A percentile compares a stretch with the other conserved stretches of the same genome.
Conservation (phyloP, 2,329 filamentous ascomycete species). For the Sporothrix curviconia region DNA sequence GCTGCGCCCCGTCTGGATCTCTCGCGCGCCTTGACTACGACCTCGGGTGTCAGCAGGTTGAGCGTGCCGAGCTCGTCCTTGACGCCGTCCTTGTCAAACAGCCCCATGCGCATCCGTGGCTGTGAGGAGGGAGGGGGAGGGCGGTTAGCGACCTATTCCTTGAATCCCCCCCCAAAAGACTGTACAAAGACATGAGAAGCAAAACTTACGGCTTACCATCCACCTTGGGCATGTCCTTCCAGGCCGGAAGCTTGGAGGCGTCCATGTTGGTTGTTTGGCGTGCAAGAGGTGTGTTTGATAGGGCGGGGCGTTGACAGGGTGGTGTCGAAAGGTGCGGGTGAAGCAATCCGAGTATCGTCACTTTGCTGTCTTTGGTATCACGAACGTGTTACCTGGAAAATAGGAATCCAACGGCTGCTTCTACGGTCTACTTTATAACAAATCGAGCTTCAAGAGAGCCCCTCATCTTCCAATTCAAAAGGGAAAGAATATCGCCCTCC, state of each 20-base stretch:
- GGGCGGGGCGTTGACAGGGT: background rate
- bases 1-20: slow-evolving; percentile 48
- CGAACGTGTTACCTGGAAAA: too few species aligned
- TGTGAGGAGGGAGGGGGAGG: too few species aligned
- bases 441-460: background rate
- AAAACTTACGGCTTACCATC: slow-evolving; percentile 12
- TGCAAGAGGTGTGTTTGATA: background rate
- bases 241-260: background rate
- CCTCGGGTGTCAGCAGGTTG: slow-evolving; percentile 52
- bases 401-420: too few species aligned
- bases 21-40: slow-evolving; percentile 42
- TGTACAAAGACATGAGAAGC: too few species aligned
- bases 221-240: slow-evolving; percentile 14
- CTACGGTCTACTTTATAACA: too few species aligned
- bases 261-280: background rate
- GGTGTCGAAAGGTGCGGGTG: background rate
- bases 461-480: background rate
- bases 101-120: slow-evolving; percentile 30
- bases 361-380: too few species aligned
- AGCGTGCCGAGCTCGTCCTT: slow-evolving; percentile 53
- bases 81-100: slow-evolving; percentile 41
- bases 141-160: background rate
- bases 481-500: background rate
- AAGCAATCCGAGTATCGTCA: background rate
- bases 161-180: too few species aligned